Base-by-base conservation (phyloP, 225 moss, liverwort and hornwort genomes). In the Physcomitrium patens region DNA sequence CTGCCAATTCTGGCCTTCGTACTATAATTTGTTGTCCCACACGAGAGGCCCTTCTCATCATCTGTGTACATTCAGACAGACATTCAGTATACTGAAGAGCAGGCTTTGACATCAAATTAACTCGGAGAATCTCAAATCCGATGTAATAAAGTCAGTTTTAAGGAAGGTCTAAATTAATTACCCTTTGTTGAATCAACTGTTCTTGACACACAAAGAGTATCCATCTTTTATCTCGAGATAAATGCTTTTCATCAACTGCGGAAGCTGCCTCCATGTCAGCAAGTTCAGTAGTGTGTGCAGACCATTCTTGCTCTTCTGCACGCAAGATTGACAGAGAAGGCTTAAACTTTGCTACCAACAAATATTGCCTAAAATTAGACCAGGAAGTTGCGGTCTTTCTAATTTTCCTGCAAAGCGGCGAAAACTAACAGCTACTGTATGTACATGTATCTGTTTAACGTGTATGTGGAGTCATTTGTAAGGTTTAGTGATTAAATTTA, bases 111-210 rank as follows among this genome's bases (percentile, higher is more conserved):
- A 17, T 26, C 2, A 14, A 46, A 11, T 17, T 7, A 70, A 2
- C 26, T 10, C 45, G n/a, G 46, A 27, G 41, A 26, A 43, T 42
- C n/a, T 47, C 26, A 46, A 27, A n/a, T 45, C n/a, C 8, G 37
- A 11, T 22, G 42, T 51, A 43, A 11, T 23, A 15, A 43, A 73
- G 22, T 15, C 53, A 26, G 8, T 46, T 43, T 45, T 0, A 65
- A 43, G 51, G 1, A 53, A 48, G 42, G 47, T 26, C 55, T 54
- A 12, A 22, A 37, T 70, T 10, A 13, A 17, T 54, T 76, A 89
- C 86, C 84, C 80, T 81, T 63, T 87, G 89, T 68, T 90, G 82
- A 50, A 90, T 72, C 63, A 90, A 78, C 65, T 87, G 89, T 70
- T 90, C 89, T 19, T 87, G 84, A 67, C 89, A 90, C 74, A 90